Evolutionary conservation across 2,329 filamentous ascomycete genomes (phyloP), one percentile per base, ranked within the genome.

Genomic region (Scedosporium aurantiacum): DNA sequence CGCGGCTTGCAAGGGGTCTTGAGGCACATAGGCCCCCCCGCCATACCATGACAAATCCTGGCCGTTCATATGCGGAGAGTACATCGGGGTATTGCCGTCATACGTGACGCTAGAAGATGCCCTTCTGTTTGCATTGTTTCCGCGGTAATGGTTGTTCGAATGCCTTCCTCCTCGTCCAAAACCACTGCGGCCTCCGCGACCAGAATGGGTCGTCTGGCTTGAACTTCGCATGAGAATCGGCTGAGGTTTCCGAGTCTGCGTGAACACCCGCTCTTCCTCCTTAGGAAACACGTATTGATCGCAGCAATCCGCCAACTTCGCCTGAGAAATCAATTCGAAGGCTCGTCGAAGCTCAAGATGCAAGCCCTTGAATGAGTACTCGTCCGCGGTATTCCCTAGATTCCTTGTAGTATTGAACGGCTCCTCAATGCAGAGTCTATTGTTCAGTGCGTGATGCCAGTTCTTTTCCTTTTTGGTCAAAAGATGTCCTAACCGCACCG

Each of bases 381-480:
- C 92, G 70, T 99, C 94, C 7, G 91, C 94, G 1, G 94, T 97
- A 68, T 99, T 99, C 50, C 92, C 94, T 55, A 99, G 79, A 71
- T 99, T 99, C 50, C 94, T 85, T 41, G 82, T 81, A 3, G 82
- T 88, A 68, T 96, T 99, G 79, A 99, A 99, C 0, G 94, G 94
- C 72, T 99, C 94, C 71, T 99, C 94, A 10, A 99, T 90, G 71
- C 93, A 97, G 37, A 99, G 81, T 64, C 89, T 85, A 68, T 96
- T 94, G 69, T 92, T 91, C 62, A 87, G 77, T 41, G 83, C 80
- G 58, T 89, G 80, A 69, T 92, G 85, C 94, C 94, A 97, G 27
- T 87, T 87, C 77, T 97, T 97, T 62, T 91, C 90, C 64, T 84
- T 81, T 72, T 96, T 93, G 7, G 87, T 86, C 61, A 96, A 76